phyloP scores from a whole-genome alignment of 805 yeast genomes.

The Jamesozyma jinghongensis region DNA sequence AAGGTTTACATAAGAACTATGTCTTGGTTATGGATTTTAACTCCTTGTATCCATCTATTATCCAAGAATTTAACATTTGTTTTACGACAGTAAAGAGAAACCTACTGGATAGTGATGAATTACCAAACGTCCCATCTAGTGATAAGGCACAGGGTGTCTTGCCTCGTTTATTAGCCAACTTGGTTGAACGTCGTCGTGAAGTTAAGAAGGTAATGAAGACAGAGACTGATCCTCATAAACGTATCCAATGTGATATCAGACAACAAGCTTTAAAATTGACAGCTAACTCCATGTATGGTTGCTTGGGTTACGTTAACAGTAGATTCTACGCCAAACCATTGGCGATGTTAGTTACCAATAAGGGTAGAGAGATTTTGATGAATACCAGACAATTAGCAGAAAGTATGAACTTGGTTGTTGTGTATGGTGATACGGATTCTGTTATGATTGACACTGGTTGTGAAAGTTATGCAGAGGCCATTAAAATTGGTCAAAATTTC shows the following conservation, averaged over 20 bases:
- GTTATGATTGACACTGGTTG: constrained; percentile 95
- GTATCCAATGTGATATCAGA: constrained; percentile 83
- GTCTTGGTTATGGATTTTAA: constrained; percentile 96
- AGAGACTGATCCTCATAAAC: constrained; percentile 54
- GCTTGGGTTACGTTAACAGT: constrained; percentile 85
- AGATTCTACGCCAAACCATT: constrained; percentile 93
- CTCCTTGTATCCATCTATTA: constrained; percentile 92
- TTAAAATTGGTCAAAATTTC: constrained; percentile 75
- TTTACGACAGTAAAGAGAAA: constrained; percentile 87
- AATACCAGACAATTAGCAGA: constrained; percentile 92
- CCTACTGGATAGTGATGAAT: constrained; percentile 42
- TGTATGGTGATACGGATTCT: constrained; percentile 98
- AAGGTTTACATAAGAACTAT: constrained; percentile 83
- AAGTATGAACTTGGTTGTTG: constrained; percentile 68
- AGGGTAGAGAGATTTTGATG: constrained; percentile 91
- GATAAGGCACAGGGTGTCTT: constrained; percentile 66
- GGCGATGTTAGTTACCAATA: constrained; percentile 89
- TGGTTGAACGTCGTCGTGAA: constrained; percentile 86
- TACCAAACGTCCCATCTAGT: constrained; percentile 60
- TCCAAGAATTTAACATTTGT: constrained; percentile 94
- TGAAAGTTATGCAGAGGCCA: constrained; percentile 58
- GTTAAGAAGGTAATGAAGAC: constrained; percentile 80
- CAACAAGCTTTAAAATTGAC: constrained; percentile 94
- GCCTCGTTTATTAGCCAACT: constrained; percentile 71
- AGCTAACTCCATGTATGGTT: constrained; percentile 99